Evolutionary conservation across 1,139 yeast genomes (phyloP), one percentile per base, ranked within the genome.

Genomic region (Debaryomycetaceae sp.): DNA sequence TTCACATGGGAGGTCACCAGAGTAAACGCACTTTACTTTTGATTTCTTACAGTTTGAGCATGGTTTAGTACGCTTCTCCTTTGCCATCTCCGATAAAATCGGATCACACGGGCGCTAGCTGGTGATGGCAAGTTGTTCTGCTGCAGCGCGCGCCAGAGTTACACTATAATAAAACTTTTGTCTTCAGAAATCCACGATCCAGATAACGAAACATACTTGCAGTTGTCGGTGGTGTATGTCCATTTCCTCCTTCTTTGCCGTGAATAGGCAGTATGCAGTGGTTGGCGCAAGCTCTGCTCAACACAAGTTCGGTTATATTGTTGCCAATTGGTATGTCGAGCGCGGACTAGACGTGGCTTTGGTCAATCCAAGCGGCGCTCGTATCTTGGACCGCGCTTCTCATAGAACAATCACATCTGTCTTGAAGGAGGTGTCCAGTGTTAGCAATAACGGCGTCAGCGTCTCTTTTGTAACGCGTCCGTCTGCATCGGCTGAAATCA

Each of bases 381-480:
- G 53, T 30, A 71, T 81, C 23, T 55, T 69, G 25, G 73, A 66
- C 3, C 47, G 61, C 19, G 49, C 51, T 6, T 66, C 70, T 1
- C 59, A 60, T 2, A 41, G 51, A 3, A 47, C 61, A 6, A 43
- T 74, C 4, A 41, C 49, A 1, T 51, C 51, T 2, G 47, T 58
- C 6, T 39, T 71, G n/a, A 44, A 51, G 15, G 53, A 55, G 22
- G 31, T 57, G 10, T 6, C 8, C 20, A 47, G 44, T 4, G 32
- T 32, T 4, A 44, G 61, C 5, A 44, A 35, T 11, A 70, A 68
- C 33, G 73, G 73, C 0, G 36, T 75, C 24, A 61, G 77, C 37
- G 49, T 77, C 4, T 72, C 80, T 21, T 77, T 82, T 27, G 73
- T 82, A 32, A 81, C 93, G 0, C 87, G 93, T 3, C 92, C 93